Evolutionary conservation across 192 early-diverging fungal genomes (phyloP), one percentile per base, ranked within the genome.

Genomic region (Coemansia erecta): DNA sequence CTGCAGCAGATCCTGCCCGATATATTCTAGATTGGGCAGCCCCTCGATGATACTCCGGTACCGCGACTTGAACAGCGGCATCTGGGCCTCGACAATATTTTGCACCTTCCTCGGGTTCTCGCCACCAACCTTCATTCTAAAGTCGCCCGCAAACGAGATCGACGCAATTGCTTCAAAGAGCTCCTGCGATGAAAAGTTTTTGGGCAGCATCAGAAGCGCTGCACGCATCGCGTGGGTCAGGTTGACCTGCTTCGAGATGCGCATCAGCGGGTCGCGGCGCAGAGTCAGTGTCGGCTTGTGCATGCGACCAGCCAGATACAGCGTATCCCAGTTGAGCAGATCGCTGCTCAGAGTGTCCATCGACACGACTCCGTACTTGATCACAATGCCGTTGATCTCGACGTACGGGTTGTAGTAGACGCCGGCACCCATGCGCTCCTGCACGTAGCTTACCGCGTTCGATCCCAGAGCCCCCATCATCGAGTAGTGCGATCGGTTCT

Each of bases 341-440:
- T 99, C 97, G 64, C 83, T 83, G 58, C 89, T 87, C 18, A 99
- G 73, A 18, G 80, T 81, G 64, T 95, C 89, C 70, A 97, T 91
- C 4, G 91, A 92, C 18, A 97, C 89, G 14, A 99, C 97, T 10
- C 97, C 97, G 72, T 99, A 99, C 69, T 99, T 99, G 59, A 98
- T 82, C 49, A 77, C 53, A 85, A 89, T 78, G 24, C 91, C 93
- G 64, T 94, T 84, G 7, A 99, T 77, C 54, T 90, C 73, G 21
- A 96, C 86, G 77, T 92, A 91, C 19, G 97, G 88, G 69, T 99
- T 99, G 74, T 90, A 99, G 77, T 98, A 98, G 33, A 97, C 83
- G 22, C 93, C 90, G 7, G 94, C 95, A 23, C 94, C 95, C 52
- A 92, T 63, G 24, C 83, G 80, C 4, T 98, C 90, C 69, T 97